Percentiles rank a stretch among this genome's conserved stretches.
phyloP scores from a whole-genome alignment of 768 basidiomycete genomes.

The Pleurotus sapidus region DNA sequence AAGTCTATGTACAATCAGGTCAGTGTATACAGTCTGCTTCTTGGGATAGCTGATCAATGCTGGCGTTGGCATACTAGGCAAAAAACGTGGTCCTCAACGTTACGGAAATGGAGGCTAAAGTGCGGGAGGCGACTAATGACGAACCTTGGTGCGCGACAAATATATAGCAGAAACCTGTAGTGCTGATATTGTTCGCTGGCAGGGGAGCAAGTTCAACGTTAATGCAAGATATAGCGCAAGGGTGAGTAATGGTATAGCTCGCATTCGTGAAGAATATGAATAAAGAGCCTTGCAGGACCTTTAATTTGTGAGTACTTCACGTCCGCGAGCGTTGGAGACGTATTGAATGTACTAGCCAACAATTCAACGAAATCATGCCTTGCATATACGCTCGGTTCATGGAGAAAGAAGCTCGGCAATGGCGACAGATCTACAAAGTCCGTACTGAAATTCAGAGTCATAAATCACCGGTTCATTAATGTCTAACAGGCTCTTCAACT shows the following conservation, averaged over 20 bases:
- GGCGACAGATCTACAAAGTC: constrained; percentile 99
- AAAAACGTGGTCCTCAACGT: constrained; percentile 97
- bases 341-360: constrained; percentile 55
- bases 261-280: too few species aligned
- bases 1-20: constrained; percentile 95
- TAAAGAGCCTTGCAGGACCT: constrained; percentile 60
- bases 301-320: constrained; percentile 76
- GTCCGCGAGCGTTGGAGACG: constrained; percentile 7
- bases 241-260: constrained; percentile 47
- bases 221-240: constrained; percentile 98
- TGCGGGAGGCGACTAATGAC: constrained; percentile 94
- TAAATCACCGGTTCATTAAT: too few species aligned
- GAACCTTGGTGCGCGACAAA: constrained; percentile 90
- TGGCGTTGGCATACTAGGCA: constrained; percentile 51
- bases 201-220: constrained; percentile 98
- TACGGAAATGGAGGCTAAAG: constrained; percentile 96
- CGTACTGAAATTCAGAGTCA: constrained; percentile 6
- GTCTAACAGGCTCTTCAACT: constrained; percentile 76
- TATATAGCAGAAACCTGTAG: background rate
- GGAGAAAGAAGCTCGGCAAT: constrained; percentile 97
- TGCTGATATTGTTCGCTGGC: constrained; percentile 7
- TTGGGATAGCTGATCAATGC: constrained; percentile 4
- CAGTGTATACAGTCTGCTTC: constrained; percentile 10
- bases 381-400: constrained; percentile 93
- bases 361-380: constrained; percentile 99